Evolutionary conservation across 129 eudicot genomes (phyloP).

Genomic region (Escallonia rubra): DNA sequence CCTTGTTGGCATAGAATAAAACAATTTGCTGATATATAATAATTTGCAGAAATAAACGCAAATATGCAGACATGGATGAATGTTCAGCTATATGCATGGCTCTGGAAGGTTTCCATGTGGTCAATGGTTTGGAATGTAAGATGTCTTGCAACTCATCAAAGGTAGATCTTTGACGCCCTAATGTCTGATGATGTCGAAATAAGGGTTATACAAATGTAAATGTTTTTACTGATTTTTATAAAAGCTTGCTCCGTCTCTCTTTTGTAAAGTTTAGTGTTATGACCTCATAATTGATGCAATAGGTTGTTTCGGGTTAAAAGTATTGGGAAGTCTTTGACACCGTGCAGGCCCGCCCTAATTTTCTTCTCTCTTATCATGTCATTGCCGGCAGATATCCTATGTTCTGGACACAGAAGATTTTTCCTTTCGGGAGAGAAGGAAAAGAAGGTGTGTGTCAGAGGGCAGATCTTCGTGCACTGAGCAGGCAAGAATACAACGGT

Average conservation of each 20-base stretch:
- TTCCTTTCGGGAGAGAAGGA: conserved; percentile 53
- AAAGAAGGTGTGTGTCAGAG: conserved; percentile 19
- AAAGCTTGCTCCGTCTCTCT: too few relatives aligned
- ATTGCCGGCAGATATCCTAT: conserved; percentile 75
- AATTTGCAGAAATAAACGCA: conserved; percentile 57
- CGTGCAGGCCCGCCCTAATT: too few relatives aligned
- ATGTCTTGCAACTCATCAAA: conserved; percentile 75
- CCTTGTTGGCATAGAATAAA: too few relatives aligned
- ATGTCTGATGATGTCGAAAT: too few relatives aligned
- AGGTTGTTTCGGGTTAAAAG: too few relatives aligned
- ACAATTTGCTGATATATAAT: background rate
- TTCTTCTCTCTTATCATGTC: conserved; percentile 14
- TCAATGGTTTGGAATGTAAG: conserved; percentile 92
- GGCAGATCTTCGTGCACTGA: conserved; percentile 9
- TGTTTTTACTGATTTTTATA: too few relatives aligned
- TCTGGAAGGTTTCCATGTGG: conserved; percentile 49
- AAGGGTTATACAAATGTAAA: too few relatives aligned
- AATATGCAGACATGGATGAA: conserved; percentile 52
- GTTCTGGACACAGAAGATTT: conserved; percentile 92
- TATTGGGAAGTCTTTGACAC: too few relatives aligned
- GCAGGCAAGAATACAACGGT: conserved; percentile 49
- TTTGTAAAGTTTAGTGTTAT: too few relatives aligned
- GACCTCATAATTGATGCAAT: too few relatives aligned
- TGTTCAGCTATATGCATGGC: conserved; percentile 45
- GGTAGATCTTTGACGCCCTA: conserved; percentile 28